Evolutionary conservation across 768 basidiomycete genomes (phyloP), one percentile per base, ranked within the genome.

Genomic region (Coprinopsis strossmayeri): DNA sequence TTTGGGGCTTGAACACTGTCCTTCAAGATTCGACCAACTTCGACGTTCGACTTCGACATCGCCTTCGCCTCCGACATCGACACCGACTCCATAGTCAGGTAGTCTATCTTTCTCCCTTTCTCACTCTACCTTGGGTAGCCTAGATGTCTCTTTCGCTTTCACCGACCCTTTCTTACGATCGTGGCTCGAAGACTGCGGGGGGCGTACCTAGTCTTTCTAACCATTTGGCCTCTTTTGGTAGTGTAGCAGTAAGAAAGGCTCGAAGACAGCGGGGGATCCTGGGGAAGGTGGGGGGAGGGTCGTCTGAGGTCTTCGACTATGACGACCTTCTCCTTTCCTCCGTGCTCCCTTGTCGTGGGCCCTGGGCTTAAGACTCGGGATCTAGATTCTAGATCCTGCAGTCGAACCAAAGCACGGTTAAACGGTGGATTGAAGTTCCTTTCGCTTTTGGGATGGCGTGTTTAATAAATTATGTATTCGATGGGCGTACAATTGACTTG

Each of bases 321-420:
- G 41, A 23, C 13, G 32, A 35, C 23, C 9, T 21, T 25, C 30
- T 21, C 20, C 35, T 18, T 15, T 28, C 40, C 46, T 37, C 24
- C 48, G 48, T 49, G 48, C 48, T 43, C 41, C 48, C 48, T 49
- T 49, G 48, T 35, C 48, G 48, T 49, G 48, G 48, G 41, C 48
- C 48, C 41, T 39, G 48, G 48, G 48, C 48, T 43, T 43, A 26
- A 44, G 28, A 30, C 41, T 34, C n/a, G 10, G 23, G 48, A 15
- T 32, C 15, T 7, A 34, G 37, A 20, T 15, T 11, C 15, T 32
- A 32, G 30, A 32, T 11, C 38, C 18, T 12, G 13, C 9, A 35
- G 48, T 43, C 48, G 48, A 25, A 20, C 48, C 26, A 44, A 49
- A 43, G 48, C 48, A 49, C 48, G 48, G 32, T 43, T 5, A 34